Base-by-base conservation (phyloP, 23 red algal species). In the Agarophyton chilense region DNA sequence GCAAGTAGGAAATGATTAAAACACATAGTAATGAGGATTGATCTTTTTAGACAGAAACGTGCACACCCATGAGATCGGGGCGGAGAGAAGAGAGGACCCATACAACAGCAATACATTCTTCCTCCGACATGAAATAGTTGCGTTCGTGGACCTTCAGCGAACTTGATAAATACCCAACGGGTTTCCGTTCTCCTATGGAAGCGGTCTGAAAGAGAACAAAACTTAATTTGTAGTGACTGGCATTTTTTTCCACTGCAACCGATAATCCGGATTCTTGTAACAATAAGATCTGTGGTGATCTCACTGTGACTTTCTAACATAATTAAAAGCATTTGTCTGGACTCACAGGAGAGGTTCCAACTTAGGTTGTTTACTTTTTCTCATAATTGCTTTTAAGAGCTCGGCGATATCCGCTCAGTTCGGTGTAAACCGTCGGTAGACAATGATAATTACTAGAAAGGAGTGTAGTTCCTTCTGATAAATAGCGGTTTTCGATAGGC, bases 31-130 rank as follows among this genome's bases (percentile, higher is more conserved):
- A 24, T 49, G 45, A 77, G n/a, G 33, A 50, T n/a, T 83, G 0
- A 53, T 83, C 78, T 10, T 14, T 83, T 0, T 53, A 65, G 17
- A 61, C 25, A 28, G 25, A 17, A 47, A 61, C 17, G 4, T 65
- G 22, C 38, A 53, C 78, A 49, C 34, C 78, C 11, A n/a, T 49
- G 0, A 83, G 58, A n/a, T 86, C 68, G 2, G 81, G 43, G 2
- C 79, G 79, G 18, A 10, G 66, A 16, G 45, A 2, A 8, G 52
- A 45, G 3, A 84, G 40, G 14, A 47, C 66, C 62, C 16, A 50
- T 22, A 62, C 79, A 16, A 84, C 52, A 26, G 62, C 79, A 38
- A 81, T 0, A 34, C 39, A 81, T 13, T 81, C 2, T 52, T 2
- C 49, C 31, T 81, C 0, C 1, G 1, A n/a, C 21, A 9, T 8